phyloP scores from a whole-genome alignment of 352 stramenopile species.

The Phytophthora pseudosyringae region DNA sequence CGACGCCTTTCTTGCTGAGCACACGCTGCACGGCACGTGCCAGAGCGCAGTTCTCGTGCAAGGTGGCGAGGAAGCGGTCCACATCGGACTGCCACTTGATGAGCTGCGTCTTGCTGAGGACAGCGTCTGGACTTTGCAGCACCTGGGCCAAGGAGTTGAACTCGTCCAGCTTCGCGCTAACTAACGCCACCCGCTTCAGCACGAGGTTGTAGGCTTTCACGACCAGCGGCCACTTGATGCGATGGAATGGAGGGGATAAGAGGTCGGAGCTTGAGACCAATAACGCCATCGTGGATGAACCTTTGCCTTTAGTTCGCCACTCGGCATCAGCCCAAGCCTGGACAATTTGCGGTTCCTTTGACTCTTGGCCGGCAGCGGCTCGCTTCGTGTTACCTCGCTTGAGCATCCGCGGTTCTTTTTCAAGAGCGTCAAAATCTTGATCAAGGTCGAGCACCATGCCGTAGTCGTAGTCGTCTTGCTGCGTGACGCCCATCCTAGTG shows the following conservation, averaged over 20 bases:
- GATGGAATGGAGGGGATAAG: constrained; percentile 56
- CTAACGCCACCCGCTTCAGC: constrained; percentile 46
- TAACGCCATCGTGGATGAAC: constrained; percentile 27
- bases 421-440: constrained; percentile 47
- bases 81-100: constrained; percentile 55
- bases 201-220: constrained; percentile 57
- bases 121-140: constrained; percentile 50
- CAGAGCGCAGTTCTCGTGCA: constrained; percentile 40
- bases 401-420: constrained; percentile 20
- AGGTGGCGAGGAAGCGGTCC: constrained; percentile 36
- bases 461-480: constrained; percentile 68
- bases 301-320: constrained; percentile 45
- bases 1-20: constrained; percentile 57
- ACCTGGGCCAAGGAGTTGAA: constrained; percentile 62
- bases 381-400: constrained; percentile 54
- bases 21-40: constrained; percentile 40
- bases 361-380: constrained; percentile 30
- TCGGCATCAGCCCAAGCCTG: constrained; percentile 50
- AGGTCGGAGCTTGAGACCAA: constrained; percentile 59
- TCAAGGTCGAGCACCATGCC: constrained; percentile 67
- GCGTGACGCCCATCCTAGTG: constrained; percentile 46
- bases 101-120: constrained; percentile 62
- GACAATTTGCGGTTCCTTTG: constrained; percentile 22
- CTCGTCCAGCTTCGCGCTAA: constrained; percentile 66
- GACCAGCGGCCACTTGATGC: constrained; percentile 56